Evolutionary conservation across 129 eudicot species (phyloP).

Genomic region (Logfia minima): DNA sequence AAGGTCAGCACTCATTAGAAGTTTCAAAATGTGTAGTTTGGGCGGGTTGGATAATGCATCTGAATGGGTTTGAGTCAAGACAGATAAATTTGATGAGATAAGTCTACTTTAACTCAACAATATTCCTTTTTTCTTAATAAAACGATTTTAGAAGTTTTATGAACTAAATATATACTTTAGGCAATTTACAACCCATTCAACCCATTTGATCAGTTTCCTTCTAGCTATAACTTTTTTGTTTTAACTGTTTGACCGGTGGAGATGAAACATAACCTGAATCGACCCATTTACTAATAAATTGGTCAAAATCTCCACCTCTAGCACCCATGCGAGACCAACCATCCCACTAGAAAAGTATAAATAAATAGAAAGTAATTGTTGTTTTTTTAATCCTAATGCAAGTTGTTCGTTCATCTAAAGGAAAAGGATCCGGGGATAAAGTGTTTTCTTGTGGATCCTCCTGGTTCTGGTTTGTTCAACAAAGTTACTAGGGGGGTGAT

Average conservation of each 20-base stretch:
- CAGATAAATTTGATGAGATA: background rate
- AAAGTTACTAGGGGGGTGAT: constrained; percentile 94
- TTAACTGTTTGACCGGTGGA: background rate
- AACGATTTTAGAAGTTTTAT: no score
- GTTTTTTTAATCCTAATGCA: background rate
- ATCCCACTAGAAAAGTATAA: background rate
- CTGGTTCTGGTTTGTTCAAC: constrained; percentile 96
- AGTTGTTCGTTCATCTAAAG: constrained; percentile 37
- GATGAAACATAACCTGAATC: background rate
- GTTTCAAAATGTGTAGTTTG: background rate
- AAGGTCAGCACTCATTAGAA: constrained; percentile 48
- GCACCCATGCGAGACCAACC: background rate
- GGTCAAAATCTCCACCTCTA: background rate
- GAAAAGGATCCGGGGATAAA: constrained; percentile 66
- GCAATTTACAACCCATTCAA: background rate
- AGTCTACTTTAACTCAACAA: background rate
- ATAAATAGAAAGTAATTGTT: background rate
- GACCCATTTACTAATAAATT: background rate
- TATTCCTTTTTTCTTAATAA: no score
- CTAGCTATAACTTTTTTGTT: no score
- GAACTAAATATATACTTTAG: background rate
- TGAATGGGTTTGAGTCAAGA: background rate
- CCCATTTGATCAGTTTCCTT: background rate
- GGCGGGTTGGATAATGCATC: background rate
- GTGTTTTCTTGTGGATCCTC: constrained; percentile 93